Evolutionary conservation across 805 yeast species (phyloP), one percentile per base, ranked within the genome.

Genomic region (Pichia kluyveri): DNA sequence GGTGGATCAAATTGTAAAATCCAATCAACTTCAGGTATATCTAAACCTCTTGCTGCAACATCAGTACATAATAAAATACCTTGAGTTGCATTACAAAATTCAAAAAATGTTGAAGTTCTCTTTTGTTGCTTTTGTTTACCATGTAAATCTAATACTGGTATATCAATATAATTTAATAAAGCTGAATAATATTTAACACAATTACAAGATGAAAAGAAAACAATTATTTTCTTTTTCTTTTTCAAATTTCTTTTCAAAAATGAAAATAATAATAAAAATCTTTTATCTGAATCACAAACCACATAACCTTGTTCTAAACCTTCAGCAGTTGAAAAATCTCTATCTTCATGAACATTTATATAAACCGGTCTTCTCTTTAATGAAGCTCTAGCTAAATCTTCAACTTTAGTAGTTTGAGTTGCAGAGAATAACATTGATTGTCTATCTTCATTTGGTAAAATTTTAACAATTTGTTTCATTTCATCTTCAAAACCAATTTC

Each of bases 401-500:
- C 98, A 54, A 93, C 99, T 69, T 95, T 93, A 39, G 98, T 93
- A 31, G 99, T 93, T 68, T 93, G 99, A 1, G 99, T 93, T 43
- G 99, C 99, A n/a, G 98, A 91, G 64, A 93, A 93, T 54, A 93
- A 71, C 98, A 93, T 91, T 39, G 96, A 77, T 68, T 93, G 99
- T 69, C 99, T 83, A 55, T 84, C 90, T 56, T 88, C 91, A 52
- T 80, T 84, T 41, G 99, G 99, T 60, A 93, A 72, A 54, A 95
- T 87, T 68, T 83, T 87, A 61, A 93, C 87, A 62, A 93, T 93
- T 69, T 93, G 98, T 66, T 78, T 85, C 98, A 93, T 93, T 72
- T 93, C 99, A 58, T 95, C 98, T 71, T 93, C 99, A 70, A 93
- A 93, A 53, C 99, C 99, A 60, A 90, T 89, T 67, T 95, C 99